Evolutionary conservation across 257 asterid genomes (phyloP).

Genomic region (Solanum piurae): DNA sequence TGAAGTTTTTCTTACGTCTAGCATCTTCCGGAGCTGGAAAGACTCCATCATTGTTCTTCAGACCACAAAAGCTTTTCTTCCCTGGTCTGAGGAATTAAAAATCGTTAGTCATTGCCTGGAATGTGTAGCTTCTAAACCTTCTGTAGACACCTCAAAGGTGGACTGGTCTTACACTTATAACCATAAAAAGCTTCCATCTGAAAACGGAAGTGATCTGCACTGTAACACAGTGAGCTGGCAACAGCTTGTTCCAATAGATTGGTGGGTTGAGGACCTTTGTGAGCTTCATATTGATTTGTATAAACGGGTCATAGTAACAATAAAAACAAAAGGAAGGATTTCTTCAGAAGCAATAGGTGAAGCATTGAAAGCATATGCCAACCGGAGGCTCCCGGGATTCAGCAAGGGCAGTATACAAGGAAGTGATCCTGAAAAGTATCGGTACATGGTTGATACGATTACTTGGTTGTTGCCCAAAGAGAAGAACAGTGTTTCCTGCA

Average conservation of each 20-base stretch:
- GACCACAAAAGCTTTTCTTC: conserved; percentile 52
- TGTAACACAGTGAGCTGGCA: conserved; percentile 43
- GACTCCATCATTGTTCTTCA: conserved; percentile 82
- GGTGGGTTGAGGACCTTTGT: conserved; percentile 93
- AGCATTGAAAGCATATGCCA: conserved; percentile 52
- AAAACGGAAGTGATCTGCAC: conserved; percentile 28
- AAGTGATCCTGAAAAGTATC: conserved; percentile 32
- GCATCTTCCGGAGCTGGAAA: conserved; percentile 81
- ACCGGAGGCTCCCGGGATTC: conserved; percentile 47
- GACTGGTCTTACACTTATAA: conserved; percentile 73
- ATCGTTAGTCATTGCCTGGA: conserved; percentile 50
- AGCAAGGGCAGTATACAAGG: conserved; percentile 37
- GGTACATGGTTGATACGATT: conserved; percentile 52
- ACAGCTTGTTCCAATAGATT: conserved; percentile 48
- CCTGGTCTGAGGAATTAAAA: conserved; percentile 63
- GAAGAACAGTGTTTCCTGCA: conserved; percentile 36
- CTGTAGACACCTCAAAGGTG: conserved; percentile 44
- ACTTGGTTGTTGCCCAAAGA: conserved; percentile 40
- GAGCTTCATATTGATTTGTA: conserved; percentile 65
- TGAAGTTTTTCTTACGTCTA: conserved; percentile 65
- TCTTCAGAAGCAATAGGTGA: conserved; percentile 56
- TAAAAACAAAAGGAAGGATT: conserved; percentile 45
- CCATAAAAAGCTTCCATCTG: conserved; percentile 41
- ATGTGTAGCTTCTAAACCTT: conserved; percentile 58
- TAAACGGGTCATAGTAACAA: conserved; percentile 46